A percentile compares a stretch with the other conserved stretches of the same genome.
phyloP scores from a whole-genome alignment of 129 eudicot species.

The Rutidosis leptorrhynchoides region DNA sequence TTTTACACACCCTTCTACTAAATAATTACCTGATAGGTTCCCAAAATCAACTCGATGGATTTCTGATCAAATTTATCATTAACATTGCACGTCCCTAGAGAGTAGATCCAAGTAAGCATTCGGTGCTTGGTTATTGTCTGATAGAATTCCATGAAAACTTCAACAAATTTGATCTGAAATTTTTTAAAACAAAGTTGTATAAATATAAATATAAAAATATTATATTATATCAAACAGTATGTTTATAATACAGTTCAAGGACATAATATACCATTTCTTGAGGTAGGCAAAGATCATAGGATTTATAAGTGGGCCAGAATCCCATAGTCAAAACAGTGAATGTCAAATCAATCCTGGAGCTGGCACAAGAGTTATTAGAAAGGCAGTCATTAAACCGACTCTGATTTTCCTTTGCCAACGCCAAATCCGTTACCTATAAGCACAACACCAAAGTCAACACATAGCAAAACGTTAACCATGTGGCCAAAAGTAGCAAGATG shows the following conservation, averaged over 20 bases:
- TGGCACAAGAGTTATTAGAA: slow-evolving; percentile 28
- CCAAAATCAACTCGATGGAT: slow-evolving; percentile 72
- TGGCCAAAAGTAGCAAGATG: not conserved
- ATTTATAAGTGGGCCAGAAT: slow-evolving; percentile 83
- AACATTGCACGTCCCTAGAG: slow-evolving; percentile 66
- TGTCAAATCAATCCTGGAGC: slow-evolving; percentile 73
- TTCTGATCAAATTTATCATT: slow-evolving; percentile 70
- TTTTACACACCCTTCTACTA: slow-evolving; percentile 1
- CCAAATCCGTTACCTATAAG: slow-evolving; percentile 68
- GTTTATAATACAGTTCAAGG: slow-evolving; percentile 6
- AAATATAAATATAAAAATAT: too few relatives aligned
- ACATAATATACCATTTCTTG: slow-evolving; percentile 68
- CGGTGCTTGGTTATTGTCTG: slow-evolving; percentile 56
- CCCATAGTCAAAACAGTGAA: slow-evolving; percentile 87
- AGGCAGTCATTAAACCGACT: slow-evolving; percentile 56
- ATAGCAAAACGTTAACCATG: not conserved
- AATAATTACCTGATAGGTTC: slow-evolving; percentile 67
- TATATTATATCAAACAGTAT: not conserved
- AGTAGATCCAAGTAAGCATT: slow-evolving; percentile 86
- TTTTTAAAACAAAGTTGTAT: not conserved
- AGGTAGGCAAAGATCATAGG: slow-evolving; percentile 75
- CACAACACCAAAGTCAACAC: slow-evolving; percentile 6
- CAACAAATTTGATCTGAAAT: slow-evolving; percentile 68
- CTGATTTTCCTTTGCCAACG: slow-evolving; percentile 71
- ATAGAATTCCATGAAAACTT: slow-evolving; percentile 60